Evolutionary conservation across 805 yeast species (phyloP), one percentile per base, ranked within the genome.

Genomic region (Ogataea nonfermentans): DNA sequence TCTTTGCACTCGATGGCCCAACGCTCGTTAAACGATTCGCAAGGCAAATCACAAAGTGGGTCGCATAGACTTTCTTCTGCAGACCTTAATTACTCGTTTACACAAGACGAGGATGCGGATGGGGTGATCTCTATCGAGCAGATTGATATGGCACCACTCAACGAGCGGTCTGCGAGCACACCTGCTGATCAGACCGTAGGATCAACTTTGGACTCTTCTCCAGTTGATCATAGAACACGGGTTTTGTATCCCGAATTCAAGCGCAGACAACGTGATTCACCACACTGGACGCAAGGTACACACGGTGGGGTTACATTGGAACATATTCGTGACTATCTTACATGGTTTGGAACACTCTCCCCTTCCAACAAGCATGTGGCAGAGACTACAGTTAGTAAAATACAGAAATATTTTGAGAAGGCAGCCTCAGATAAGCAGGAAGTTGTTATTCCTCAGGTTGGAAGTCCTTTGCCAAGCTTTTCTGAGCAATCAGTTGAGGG

Each of bases 241-340:
- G 53, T 46, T 14, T 33, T 49, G 35, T 46, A 30, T 29, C 49
- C 53, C 13, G 44, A 47, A 12, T 32, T 28, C 31, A 49, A 46
- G 24, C 32, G 50, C 13, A 31, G 53, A 39, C 53, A 49, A 36
- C 40, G 43, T 8, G 50, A 46, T 29, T 47, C 53, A 5, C 46
- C 48, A 12, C 35, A 40, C 35, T 49, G 50, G 48, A 46, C 50
- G 10, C 53, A 39, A 20, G 40, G 29, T 5, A 37, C 48, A 5
- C 41, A 43, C 28, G 47, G 44, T 7, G 54, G 54, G 9, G 39
- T 42, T 16, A 32, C 49, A 22, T 32, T 49, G 14, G 44, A 43
- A 1, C 51, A 48, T 34, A 46, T 51, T 6, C 37, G 32, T 11
- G 44, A 35, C 9, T 51, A 49, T 27, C 29, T 51, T n/a, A 27